A percentile compares a stretch with the other conserved stretches of the same genome.
phyloP scores from a whole-genome alignment of 2,329 filamentous ascomycete genomes.

The Penicillium sp. region DNA sequence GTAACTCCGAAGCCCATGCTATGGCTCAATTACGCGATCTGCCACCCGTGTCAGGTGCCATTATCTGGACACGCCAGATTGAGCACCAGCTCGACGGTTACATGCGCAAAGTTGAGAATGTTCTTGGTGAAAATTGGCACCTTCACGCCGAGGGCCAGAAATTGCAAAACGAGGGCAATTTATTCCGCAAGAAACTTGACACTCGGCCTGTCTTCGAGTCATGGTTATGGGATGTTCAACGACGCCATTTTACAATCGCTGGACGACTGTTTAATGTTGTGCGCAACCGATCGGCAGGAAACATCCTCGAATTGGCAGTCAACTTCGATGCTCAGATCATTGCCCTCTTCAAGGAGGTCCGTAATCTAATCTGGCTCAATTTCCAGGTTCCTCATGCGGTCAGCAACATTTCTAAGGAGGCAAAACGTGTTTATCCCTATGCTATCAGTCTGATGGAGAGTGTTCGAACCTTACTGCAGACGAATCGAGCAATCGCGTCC shows the following conservation, averaged over 20 bases:
- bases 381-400: slow-evolving; percentile 93
- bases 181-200: slow-evolving; percentile 95
- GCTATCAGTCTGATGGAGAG: slow-evolving; percentile 98
- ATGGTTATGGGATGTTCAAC: slow-evolving; percentile 87
- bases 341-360: slow-evolving; percentile 95
- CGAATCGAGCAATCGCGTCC: slow-evolving; percentile 74
- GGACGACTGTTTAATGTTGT: slow-evolving; percentile 88
- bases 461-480: slow-evolving; percentile 89
- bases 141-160: slow-evolving; percentile 94
- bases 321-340: slow-evolving; percentile 98
- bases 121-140: slow-evolving; percentile 91
- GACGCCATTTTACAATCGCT: slow-evolving; percentile 85
- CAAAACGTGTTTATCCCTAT: slow-evolving; percentile 97
- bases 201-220: slow-evolving; percentile 92
- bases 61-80: slow-evolving; percentile 97
- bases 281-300: slow-evolving; percentile 85
- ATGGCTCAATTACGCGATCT: slow-evolving; percentile 97
- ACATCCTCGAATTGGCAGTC: slow-evolving; percentile 81
- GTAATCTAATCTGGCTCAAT: slow-evolving; percentile 92
- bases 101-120: slow-evolving; percentile 99
- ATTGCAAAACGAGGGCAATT: slow-evolving; percentile 81
- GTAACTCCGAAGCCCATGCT: slow-evolving; percentile 92
- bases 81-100: slow-evolving; percentile 93
- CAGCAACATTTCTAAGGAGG: slow-evolving; percentile 94
- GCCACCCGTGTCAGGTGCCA: slow-evolving; percentile 91